Evolutionary conservation across 2,329 filamentous ascomycete genomes (phyloP).

Genomic region (Tricladium varicosporioides): DNA sequence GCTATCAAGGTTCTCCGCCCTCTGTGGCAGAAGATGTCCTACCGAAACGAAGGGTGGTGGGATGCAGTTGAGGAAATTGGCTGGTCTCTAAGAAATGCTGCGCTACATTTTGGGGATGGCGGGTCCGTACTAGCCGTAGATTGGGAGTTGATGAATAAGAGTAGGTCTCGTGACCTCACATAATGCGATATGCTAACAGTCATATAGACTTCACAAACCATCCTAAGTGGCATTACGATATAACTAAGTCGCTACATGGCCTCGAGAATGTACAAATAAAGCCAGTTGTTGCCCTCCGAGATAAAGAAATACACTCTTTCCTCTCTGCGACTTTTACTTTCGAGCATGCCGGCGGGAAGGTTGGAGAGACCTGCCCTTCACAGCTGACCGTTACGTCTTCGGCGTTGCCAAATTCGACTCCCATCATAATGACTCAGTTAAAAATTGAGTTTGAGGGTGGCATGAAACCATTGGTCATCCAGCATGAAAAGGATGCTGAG

Average conservation of each 20-base stretch:
- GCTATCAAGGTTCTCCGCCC: slow-evolving; percentile 53
- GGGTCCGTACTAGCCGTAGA: slow-evolving; percentile 60
- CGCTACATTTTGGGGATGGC: slow-evolving; percentile 49
- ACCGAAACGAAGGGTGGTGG: slow-evolving; percentile 58
- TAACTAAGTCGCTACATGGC: slow-evolving; percentile 54
- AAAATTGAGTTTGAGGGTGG: slow-evolving; percentile 56
- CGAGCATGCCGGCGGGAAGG: slow-evolving; percentile 55
- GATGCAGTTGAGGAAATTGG: slow-evolving; percentile 58
- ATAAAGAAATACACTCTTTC: slow-evolving; percentile 52
- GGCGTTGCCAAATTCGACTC: slow-evolving; percentile 50
- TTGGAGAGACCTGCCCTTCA: slow-evolving; percentile 56
- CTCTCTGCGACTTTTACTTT: slow-evolving; percentile 57
- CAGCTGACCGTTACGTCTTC: slow-evolving; percentile 58
- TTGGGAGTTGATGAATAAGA: slow-evolving; percentile 61
- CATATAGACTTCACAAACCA: slow-evolving; percentile 50
- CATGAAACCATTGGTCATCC: slow-evolving; percentile 53
- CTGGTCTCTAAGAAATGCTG: slow-evolving; percentile 59
- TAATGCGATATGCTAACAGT: slow-evolving; percentile 13
- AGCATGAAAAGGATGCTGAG: slow-evolving; percentile 21
- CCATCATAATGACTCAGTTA: slow-evolving; percentile 51
- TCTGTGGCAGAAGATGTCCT: slow-evolving; percentile 56
- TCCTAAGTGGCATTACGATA: slow-evolving; percentile 60
- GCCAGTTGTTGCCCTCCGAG: slow-evolving; percentile 50
- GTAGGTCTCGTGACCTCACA: slow-evolving; percentile 41
- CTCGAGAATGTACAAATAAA: slow-evolving; percentile 41